Evolutionary conservation across 352 stramenopile genomes (phyloP), one percentile per base, ranked within the genome.

Genomic region (Phytopythium ostracodes): DNA sequence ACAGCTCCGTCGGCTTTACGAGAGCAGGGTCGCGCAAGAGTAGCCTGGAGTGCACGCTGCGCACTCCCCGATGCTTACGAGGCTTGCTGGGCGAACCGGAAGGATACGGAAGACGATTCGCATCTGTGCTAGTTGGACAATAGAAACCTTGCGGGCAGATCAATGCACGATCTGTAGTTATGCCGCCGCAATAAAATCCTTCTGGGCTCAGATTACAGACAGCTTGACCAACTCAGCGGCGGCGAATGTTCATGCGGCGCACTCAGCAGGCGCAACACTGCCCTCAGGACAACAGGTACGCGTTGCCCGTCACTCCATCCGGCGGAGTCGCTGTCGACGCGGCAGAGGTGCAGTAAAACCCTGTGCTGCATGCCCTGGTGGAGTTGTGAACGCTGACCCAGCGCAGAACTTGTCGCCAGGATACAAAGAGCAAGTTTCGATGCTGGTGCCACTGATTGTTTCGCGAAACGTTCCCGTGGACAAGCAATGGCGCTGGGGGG

Each of bases 281-380:
- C 71, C 77, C 38, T 73, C 62, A 0, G 73, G 75, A 29, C 86
- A 95, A 58, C 84, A 94, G 76, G 42, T 84, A 95, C 7, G 76
- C 64, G 43, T 74, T 64, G 0, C 79, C 80, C 33, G 71, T 85
- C 10, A 71, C 35, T 18, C 35, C 55, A 35, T 91, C 79, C 1
- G 66, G 84, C 0, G 87, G 82, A 31, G 72, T 87, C 3, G 80
- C 58, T 1, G 61, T 73, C 0, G 65, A 79, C 9, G 81, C 66
- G 38, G 66, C 76, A 2, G 60, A 70, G 6, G 83, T 58, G 60
- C 92, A 98, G 63, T 91, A 98, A 66, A 94, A 97, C 0, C 92
- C 91, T 17, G 76, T 46, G 2, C 40, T 71, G 54, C 94, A 98
- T 0, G 72, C 63, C 0, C 78, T 79, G 0, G 71, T 81, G 1